Base-by-base conservation (phyloP, 345 rosid genomes). In the Mercurialis annua region DNA sequence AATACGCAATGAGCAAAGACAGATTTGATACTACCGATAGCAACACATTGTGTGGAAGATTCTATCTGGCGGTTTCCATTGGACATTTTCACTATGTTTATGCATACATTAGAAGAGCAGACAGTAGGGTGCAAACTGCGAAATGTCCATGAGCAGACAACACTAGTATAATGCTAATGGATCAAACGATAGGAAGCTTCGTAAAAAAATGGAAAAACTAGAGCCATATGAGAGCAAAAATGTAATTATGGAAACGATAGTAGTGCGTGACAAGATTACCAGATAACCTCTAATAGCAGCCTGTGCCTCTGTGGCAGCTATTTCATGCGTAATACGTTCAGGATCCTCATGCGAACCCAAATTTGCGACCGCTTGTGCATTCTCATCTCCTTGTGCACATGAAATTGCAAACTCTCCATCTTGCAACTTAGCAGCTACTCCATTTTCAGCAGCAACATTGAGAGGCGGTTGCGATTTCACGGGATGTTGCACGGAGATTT, bases 231-330 rank as follows among this genome's bases (percentile, higher is more conserved):
- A 27, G 27, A 64, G 2, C 16, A 10, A 30, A 21, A 49, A n/a
- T 10, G 23, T 1, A 23, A 10, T 26, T 34, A 34, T 40, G 23
- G 6, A 36, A 69, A 26, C 17, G 21, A 54, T 16, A 26, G 43
- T 3, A 30, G 30, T 57, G 74, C 55, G 44, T 63, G 64, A 15
- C 70, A 68, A 21, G 64, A 46, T 66, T 78, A 89, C 93, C 96
- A 81, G 84, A 76, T 70, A 82, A 68, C 93, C 91, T 80, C 90
- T 85, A 69, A 86, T 66, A 60, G 86, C 90, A 76, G 96, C 84
- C 72, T 89, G 96, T 50, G 80, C 83, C 68, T 67, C 82, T 1
- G 67, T 84, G 21, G 86, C 98, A 77, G 90, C 92, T 72, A 78
- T 71, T 65, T 87, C 89, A 23, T 66, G 84, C 73, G 73, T 78